phyloP scores from a whole-genome alignment of 352 stramenopile genomes.

The Phytophthora multivora region DNA sequence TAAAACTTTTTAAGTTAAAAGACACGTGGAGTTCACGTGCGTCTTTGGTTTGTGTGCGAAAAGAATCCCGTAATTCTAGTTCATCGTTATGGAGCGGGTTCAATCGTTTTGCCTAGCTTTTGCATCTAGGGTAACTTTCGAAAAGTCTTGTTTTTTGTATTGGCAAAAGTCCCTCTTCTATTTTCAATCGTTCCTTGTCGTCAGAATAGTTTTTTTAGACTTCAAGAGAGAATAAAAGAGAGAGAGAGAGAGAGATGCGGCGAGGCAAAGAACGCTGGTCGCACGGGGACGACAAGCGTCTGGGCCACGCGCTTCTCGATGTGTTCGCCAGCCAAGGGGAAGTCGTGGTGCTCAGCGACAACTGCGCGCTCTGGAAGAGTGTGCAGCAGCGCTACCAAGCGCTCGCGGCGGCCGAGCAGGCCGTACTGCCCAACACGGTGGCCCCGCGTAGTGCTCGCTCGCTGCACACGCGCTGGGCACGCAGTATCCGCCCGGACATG shows the following conservation, averaged over 20 bases:
- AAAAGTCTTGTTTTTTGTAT: slow-evolving; percentile 16
- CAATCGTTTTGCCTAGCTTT: slow-evolving; percentile 10
- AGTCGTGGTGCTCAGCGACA: slow-evolving; percentile 30
- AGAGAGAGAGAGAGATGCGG: slow-evolving; percentile 31
- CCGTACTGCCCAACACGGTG: slow-evolving; percentile 8
- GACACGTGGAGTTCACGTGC: slow-evolving; percentile 12
- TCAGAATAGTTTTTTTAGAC: slow-evolving; percentile 6
- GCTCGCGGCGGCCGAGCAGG: slow-evolving; percentile 24
- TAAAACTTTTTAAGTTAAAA: too few species aligned
- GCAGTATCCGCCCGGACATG: slow-evolving; percentile 34
- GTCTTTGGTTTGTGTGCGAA: slow-evolving; percentile 9
- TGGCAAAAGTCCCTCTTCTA: slow-evolving; percentile 14
- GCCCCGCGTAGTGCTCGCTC: slow-evolving; percentile 29
- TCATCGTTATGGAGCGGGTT: slow-evolving; percentile 12
- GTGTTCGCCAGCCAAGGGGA: slow-evolving; percentile 31
- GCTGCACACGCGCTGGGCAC: slow-evolving; percentile 36
- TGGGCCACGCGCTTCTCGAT: slow-evolving; percentile 28
- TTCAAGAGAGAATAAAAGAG: neutral
- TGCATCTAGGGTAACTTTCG: slow-evolving; percentile 2
- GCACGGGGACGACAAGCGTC: slow-evolving; percentile 35
- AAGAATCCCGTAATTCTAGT: slow-evolving; percentile 6
- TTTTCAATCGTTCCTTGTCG: slow-evolving; percentile 10
- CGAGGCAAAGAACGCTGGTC: slow-evolving; percentile 38
- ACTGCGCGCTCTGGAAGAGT: slow-evolving; percentile 33
- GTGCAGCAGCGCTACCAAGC: slow-evolving; percentile 38